Percentiles rank a stretch among this genome's conserved stretches.
These are phyloP conservation scores for Mycosphaerella arachidis DNA, from an alignment of 2,329 filamentous ascomycete species.

Conservation along the genomic window DNA sequence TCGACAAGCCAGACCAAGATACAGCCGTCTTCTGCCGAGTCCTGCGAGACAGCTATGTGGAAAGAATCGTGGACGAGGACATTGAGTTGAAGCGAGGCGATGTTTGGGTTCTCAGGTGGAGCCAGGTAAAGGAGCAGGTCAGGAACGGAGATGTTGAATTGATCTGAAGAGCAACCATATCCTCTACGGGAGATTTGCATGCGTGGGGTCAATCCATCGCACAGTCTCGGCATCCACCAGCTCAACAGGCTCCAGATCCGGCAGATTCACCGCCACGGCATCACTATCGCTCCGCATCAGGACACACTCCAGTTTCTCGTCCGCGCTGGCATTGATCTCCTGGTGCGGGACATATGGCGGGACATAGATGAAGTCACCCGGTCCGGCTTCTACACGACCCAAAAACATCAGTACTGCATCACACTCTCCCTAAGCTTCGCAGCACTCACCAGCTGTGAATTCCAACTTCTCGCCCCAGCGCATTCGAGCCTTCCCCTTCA, in stretches of 20 bases:
- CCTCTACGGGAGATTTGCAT: constrained; percentile 16
- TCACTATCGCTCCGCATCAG: constrained; percentile 42
- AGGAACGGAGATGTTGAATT: constrained; percentile 70
- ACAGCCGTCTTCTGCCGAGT: constrained; percentile 79
- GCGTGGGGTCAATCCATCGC: constrained; percentile 46
- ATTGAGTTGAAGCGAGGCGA: constrained; percentile 47
- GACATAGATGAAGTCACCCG: constrained; percentile 46
- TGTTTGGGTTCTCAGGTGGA: constrained; percentile 57
- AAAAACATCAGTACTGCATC: background rate
- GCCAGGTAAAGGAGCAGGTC: constrained; percentile 58
- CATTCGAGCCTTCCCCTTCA: constrained; percentile 44
- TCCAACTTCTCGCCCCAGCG: constrained; percentile 44
- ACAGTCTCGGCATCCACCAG: constrained; percentile 37
- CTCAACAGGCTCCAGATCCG: constrained; percentile 42
- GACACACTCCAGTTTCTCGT: constrained; percentile 43
- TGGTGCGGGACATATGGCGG: constrained; percentile 42
- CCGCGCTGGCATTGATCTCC: constrained; percentile 42
- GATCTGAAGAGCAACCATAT: constrained; percentile 35
- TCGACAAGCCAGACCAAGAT: constrained; percentile 79
- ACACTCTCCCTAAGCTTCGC: background rate
- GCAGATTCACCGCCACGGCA: constrained; percentile 44
- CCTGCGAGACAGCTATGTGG: constrained; percentile 59
- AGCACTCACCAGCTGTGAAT: constrained; percentile 34
- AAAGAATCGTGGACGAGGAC: constrained; percentile 47
- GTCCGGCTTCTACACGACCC: constrained; percentile 37